Evolutionary conservation across 2,329 filamentous ascomycete species (phyloP), one percentile per base, ranked within the genome.

Genomic region (Fonsecaea pedrosoi): DNA sequence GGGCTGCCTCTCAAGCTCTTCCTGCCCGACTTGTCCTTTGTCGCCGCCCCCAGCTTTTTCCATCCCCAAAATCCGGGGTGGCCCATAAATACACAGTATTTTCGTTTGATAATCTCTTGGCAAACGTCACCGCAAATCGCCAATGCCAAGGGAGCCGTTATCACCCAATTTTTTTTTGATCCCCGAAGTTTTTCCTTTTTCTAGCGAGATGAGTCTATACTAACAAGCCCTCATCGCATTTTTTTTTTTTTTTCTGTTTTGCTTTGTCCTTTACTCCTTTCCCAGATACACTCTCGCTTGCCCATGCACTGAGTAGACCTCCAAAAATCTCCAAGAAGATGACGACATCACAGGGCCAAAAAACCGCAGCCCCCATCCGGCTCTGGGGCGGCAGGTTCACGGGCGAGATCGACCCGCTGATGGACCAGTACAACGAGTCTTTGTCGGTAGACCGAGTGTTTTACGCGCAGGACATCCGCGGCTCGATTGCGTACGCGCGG

Each of bases 331-430:
- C 8, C 45, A 50, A 2, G 9, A 54, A 40, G 59, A 37, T 48
- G 25, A 25, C 13, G 57, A 60, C 21, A 25, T 25, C 25, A 25
- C 45, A 40, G 25, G 60, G 35, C 21, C 67, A 63, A 10, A 69
- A 70, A 37, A 3, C 25, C 25, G 60, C 68, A 4, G 48, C 59
- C 30, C 66, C 62, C n/a, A 66, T 63, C 60, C 69, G 66, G 69
- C 70, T 76, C 6, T 76, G 74, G 74, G 74, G 74, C 15, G 74
- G 74, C 25, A 66, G 74, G 3, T 77, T 73, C 55, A 65, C 73
- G 91, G 91, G 92, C 82, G 90, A 87, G 73, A 87, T 94, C 72
- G 92, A 96, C 80, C 91, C 92, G 62, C 85, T 96, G 37, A 96
- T 96, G 92, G 85, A 89, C 68, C 84, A 90, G 72, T 96, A 94